A percentile compares a stretch with the other conserved stretches of the same genome.
phyloP scores from a whole-genome alignment of 768 basidiomycete species.

The Polyporus arcularius region DNA sequence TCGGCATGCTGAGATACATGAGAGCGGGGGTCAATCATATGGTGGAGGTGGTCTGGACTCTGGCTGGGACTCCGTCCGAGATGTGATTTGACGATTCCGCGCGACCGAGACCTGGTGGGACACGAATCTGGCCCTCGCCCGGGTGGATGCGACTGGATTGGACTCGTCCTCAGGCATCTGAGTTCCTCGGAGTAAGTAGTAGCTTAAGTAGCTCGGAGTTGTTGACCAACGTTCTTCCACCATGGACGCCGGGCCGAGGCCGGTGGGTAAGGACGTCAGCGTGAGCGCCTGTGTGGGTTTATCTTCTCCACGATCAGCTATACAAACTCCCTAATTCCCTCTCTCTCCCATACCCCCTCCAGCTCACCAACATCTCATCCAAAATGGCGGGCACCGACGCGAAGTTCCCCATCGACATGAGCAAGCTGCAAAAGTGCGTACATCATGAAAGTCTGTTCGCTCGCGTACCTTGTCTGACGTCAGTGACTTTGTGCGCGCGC shows the following conservation, averaged over 20 bases:
- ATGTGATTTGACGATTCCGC: no score
- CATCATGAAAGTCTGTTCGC: not conserved
- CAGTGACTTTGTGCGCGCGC: not conserved
- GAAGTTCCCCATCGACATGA: conserved; percentile 78
- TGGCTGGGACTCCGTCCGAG: no score
- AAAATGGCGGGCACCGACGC: conserved; percentile 44
- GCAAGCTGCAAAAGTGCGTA: conserved; percentile 68
- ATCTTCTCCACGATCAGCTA: conserved; percentile 17
- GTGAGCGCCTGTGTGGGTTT: conserved; percentile 4
- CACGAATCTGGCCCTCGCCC: no score
- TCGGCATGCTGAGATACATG: no score
- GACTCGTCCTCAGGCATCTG: not conserved
- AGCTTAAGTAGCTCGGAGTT: not conserved
- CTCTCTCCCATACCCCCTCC: not conserved
- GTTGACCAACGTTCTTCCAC: not conserved
- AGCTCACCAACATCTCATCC: conserved; percentile 4
- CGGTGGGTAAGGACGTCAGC: conserved; percentile 7
- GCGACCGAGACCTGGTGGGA: no score
- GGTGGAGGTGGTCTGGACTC: no score
- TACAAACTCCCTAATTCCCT: not conserved
- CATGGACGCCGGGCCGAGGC: not conserved
- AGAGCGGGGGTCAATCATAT: no score
- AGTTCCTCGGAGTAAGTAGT: not conserved
- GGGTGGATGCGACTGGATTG: not conserved
- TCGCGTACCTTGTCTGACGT: not conserved